Evolutionary conservation across 495 filamentous ascomycete species (phyloP), one percentile per base, ranked within the genome.

Genomic region (Lophiostoma macrostomum): DNA sequence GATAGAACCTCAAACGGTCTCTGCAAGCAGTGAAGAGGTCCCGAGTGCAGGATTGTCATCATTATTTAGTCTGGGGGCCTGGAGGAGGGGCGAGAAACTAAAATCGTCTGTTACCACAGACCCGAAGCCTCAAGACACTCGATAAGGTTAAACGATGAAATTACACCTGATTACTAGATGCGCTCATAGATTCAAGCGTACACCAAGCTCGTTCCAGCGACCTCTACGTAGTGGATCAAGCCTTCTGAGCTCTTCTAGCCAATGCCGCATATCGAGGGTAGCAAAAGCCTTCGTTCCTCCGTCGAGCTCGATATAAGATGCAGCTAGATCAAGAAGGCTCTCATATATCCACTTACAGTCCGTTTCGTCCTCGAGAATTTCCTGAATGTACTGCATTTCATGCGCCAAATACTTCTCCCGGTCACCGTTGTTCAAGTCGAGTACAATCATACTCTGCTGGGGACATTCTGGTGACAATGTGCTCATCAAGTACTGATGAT

Each of bases 401-500:
- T 60, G 65, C 32, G 63, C 57, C 30, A 69, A 57, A 38, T 66
- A 67, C 16, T 30, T 20, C 28, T 50, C 7, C 10, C 64, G 60
- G 18, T 70, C 68, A 5, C 34, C 16, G 20, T 65, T 54, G 0
- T 48, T 42, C 10, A 91, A 69, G 53, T 82, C 72, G 2, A 84
- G 78, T 16, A 78, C 74, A 66, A 91, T 83, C 16, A 78, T 79
- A n/a, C 71, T 66, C n/a, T 65, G 58, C 6, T 61, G 62, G 11
- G 64, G 27, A 29, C 47, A 58, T 2, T 42, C 11, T 4, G 69
- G 38, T 8, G 63, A 64, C 72, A 84, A 75, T 3, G 69, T 78
- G 56, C 71, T 79, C 71, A 96, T 83, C 50, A 96, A 67, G 64
- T 80, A 91, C 51, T 87, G 83, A 63, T 97, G 88, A 67, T 97